Conservation (phyloP, 805 yeast species). For the Kregervanrija delftensis region DNA sequence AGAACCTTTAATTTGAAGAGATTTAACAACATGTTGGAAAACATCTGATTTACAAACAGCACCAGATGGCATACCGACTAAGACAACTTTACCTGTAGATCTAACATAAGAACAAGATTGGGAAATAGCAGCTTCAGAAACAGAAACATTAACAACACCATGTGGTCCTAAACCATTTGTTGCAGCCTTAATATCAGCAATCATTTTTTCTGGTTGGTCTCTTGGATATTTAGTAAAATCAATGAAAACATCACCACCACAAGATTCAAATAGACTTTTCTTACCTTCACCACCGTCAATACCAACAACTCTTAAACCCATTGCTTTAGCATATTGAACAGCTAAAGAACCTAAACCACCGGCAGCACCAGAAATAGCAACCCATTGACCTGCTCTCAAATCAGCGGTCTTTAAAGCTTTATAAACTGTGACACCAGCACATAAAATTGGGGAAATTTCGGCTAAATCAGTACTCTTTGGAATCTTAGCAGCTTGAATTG, state of each 20-base stretch:
- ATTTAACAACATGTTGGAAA: conserved; percentile 48
- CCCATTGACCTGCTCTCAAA: conserved; percentile 43
- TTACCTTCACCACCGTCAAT: conserved; percentile 45
- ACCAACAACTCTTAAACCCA: conserved; percentile 42
- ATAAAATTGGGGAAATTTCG: conserved; percentile 40
- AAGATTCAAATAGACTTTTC: conserved; percentile 30
- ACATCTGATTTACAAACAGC: conserved; percentile 48
- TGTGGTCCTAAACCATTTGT: conserved; percentile 45
- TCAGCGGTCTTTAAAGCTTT: conserved; percentile 46
- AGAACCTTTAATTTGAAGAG: conserved; percentile 48
- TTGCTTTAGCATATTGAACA: conserved; percentile 42
- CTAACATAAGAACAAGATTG: conserved; percentile 36
- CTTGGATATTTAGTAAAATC: conserved; percentile 32
- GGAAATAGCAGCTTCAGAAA: conserved; percentile 41
- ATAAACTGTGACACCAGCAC: conserved; percentile 51
- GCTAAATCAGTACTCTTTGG: conserved; percentile 43
- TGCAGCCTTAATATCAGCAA: conserved; percentile 31
- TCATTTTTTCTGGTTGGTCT: conserved; percentile 30
- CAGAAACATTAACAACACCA: conserved; percentile 47
- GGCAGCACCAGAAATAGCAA: conserved; percentile 44
- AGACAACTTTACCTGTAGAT: conserved; percentile 52
- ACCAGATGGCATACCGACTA: conserved; percentile 58
- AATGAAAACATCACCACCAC: conserved; percentile 42
- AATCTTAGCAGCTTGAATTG: conserved; percentile 42
- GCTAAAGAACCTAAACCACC: conserved; percentile 49